These are phyloP conservation scores for Tuber indicum DNA, from an alignment of 495 filamentous ascomycete genomes.

Conservation along the genomic window DNA sequence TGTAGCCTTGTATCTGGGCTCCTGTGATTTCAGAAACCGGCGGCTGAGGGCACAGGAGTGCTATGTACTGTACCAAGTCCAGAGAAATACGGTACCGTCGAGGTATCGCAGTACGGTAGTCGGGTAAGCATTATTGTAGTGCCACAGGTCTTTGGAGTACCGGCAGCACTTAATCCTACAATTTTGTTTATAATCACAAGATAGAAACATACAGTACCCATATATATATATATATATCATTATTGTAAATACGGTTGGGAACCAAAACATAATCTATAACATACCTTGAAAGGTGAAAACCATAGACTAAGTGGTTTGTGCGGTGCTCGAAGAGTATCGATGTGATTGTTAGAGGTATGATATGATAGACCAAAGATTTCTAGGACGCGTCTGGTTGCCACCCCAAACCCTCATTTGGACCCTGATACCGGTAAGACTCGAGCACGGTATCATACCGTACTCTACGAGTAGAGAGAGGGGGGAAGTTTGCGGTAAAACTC, in stretches of 20 bases:
- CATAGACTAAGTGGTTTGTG: background rate
- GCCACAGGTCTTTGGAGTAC: background rate
- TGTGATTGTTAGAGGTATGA: background rate
- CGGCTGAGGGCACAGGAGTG: background rate
- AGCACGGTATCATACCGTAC: too few relatives aligned
- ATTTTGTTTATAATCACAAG: background rate
- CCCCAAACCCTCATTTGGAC: too few relatives aligned
- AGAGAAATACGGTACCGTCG: background rate
- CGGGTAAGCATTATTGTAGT: background rate
- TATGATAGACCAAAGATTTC: background rate
- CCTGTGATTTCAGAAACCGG: background rate
- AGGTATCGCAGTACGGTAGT: background rate
- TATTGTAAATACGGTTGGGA: too few relatives aligned
- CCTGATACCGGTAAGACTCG: too few relatives aligned
- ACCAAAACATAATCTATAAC: background rate
- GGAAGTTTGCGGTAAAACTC: too few relatives aligned
- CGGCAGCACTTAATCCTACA: background rate
- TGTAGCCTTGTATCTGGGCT: background rate
- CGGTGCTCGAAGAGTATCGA: background rate
- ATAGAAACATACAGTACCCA: background rate
- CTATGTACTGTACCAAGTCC: background rate
- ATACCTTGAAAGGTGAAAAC: background rate
- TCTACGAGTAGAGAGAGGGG: too few relatives aligned
- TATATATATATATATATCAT: too few relatives aligned
- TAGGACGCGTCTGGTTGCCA: too few relatives aligned